phyloP scores from a whole-genome alignment of 805 yeast species.

The Pichia cephalocereana region DNA sequence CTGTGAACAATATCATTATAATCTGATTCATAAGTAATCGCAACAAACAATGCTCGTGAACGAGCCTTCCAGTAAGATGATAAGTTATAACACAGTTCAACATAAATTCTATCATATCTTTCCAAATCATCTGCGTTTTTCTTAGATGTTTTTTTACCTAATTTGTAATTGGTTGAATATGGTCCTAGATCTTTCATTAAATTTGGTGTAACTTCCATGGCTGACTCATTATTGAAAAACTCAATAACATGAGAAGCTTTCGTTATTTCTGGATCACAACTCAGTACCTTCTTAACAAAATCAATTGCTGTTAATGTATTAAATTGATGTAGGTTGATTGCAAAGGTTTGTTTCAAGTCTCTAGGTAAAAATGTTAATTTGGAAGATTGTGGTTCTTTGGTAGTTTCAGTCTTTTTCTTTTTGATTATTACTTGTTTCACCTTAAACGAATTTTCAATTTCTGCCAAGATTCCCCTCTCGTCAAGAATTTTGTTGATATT shows the following conservation, averaged over 20 bases:
- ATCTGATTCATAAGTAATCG: slow-evolving; percentile 54
- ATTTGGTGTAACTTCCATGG: slow-evolving; percentile 49
- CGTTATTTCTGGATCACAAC: slow-evolving; percentile 49
- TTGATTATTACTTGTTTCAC: slow-evolving; percentile 24
- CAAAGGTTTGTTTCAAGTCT: slow-evolving; percentile 71
- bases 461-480: slow-evolving; percentile 54
- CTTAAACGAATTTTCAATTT: slow-evolving; percentile 51
- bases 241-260: slow-evolving; percentile 53
- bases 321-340: slow-evolving; percentile 64
- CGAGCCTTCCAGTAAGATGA: slow-evolving; percentile 67
- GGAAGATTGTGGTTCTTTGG: slow-evolving; percentile 18
- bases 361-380: slow-evolving; percentile 52
- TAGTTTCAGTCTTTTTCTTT: slow-evolving; percentile 27
- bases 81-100: slow-evolving; percentile 59
- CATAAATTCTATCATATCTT: slow-evolving; percentile 60
- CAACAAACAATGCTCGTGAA: slow-evolving; percentile 49
- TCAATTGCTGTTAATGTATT: slow-evolving; percentile 44
- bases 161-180: slow-evolving; percentile 43
- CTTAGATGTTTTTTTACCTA: slow-evolving; percentile 33
- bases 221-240: slow-evolving; percentile 59
- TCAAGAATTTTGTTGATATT: slow-evolving; percentile 39
- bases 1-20: slow-evolving; percentile 51
- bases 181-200: slow-evolving; percentile 53
- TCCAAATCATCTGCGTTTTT: slow-evolving; percentile 50
- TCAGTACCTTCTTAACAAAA: slow-evolving; percentile 43